Base-by-base conservation (phyloP, 768 basidiomycete species). In the Flagelloscypha sp. region DNA sequence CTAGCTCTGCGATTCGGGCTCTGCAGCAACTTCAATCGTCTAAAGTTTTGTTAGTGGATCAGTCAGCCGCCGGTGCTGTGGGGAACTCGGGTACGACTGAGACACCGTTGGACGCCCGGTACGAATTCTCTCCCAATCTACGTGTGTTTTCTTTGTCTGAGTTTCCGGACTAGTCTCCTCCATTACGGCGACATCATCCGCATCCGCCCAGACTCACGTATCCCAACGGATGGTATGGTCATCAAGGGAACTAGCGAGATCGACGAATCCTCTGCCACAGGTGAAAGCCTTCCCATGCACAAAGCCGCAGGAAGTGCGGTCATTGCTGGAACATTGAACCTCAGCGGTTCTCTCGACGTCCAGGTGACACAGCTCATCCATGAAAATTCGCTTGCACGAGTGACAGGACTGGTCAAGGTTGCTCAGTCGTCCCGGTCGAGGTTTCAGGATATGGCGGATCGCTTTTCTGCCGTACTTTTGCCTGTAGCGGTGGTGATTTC, bases 371-470 rank as follows among this genome's bases (percentile, higher is more conserved):
- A 57, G 31, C 53, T 57, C 13, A 52, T 59, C 6, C 53, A 57
- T 19, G 65, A 66, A 42, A 68, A 65, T 48, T 60, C 63, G 16
- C 53, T 67, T 47, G 54, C 58, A 21, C 55, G 56, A 27, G 55
- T 67, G 33, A 50, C 53, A n/a, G 27, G 39, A 12, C 54, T 66
- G 40, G 57, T 66, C 29, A 38, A 46, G 37, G 47, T 59, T 22
- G 62, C 62, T 12, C 56, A 63, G 36, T 52, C 57, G 29, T 59
- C 58, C 12, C 58, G 59, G 18, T 54, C 61, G 10, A 54, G 46
- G 11, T 47, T 62, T n/a, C 65, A 68, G 45, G 58, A 63, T 30
- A 45, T 73, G 5, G 74, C 75, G 6, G 74, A 78, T 48, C 51
- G 53, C 21, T 50, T 72, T 23, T 70, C 72, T 11, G 59, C 59